phyloP scores from a whole-genome alignment of 495 filamentous ascomycete genomes.

The Neurospora sublineolata region DNA sequence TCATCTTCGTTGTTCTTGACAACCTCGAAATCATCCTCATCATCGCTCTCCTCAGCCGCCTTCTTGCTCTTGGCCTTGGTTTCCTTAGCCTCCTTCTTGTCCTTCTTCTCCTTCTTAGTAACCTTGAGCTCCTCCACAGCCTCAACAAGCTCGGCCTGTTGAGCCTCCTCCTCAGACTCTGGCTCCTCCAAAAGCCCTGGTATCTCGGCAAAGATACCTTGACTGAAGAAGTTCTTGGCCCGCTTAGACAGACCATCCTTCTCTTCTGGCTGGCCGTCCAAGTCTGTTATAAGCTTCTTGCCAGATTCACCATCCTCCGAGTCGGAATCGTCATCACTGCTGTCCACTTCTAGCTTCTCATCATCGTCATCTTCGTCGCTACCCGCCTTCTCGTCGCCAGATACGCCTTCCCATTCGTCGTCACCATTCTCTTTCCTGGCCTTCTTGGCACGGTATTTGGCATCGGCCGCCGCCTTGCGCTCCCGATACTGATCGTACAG shows the following conservation, averaged over 20 bases:
- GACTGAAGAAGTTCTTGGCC: constrained; percentile 81
- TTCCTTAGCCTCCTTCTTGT: constrained; percentile 6
- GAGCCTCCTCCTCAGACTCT: constrained; percentile 41
- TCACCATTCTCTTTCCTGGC: constrained; percentile 71
- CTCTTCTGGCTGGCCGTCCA: constrained; percentile 36
- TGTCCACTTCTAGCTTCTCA: constrained; percentile 44
- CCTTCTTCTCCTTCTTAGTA: constrained; percentile 6
- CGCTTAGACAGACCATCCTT: constrained; percentile 59
- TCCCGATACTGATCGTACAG: constrained; percentile 83
- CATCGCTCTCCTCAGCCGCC: constrained; percentile 15
- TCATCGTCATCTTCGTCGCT: constrained; percentile 41
- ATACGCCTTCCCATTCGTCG: constrained; percentile 86
- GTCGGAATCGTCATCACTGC: constrained; percentile 42
- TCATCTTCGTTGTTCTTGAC: constrained; percentile 46
- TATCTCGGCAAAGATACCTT: constrained; percentile 85
- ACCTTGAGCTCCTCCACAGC: neutral
- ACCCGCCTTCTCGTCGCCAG: constrained; percentile 49
- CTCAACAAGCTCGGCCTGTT: constrained; percentile 9
- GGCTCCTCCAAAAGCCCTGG: constrained; percentile 45
- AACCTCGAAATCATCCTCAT: constrained; percentile 40
- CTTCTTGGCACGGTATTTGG: constrained; percentile 83
- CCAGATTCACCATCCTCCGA: constrained; percentile 28
- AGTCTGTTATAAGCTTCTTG: constrained; percentile 38
- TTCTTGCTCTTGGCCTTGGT: constrained; percentile 13
- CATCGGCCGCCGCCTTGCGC: constrained; percentile 61